A percentile compares a stretch with the other conserved stretches of the same genome.
These are phyloP conservation scores for Mycena galopus DNA, from an alignment of 768 basidiomycete species.

Conservation along the genomic window DNA sequence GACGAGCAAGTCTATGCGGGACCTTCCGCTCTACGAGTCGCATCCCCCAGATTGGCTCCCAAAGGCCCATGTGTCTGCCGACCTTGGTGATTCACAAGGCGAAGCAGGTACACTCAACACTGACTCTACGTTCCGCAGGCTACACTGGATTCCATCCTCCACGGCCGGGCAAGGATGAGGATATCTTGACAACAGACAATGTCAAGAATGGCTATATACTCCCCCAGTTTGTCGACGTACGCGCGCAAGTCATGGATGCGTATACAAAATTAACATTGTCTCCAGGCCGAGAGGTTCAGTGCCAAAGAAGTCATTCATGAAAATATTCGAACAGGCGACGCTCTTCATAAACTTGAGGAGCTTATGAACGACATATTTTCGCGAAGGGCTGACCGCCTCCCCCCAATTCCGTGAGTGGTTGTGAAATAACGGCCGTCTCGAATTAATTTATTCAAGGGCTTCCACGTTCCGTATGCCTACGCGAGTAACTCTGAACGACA, in stretches of 20 bases:
- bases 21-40: conserved; percentile 69
- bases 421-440: neutral
- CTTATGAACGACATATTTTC: conserved; percentile 83
- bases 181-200: conserved; percentile 72
- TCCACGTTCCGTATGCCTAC: conserved; percentile 85
- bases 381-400: conserved; percentile 68
- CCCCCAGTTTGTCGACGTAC: conserved; percentile 68
- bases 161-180: conserved; percentile 80
- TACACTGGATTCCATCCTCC: conserved; percentile 85
- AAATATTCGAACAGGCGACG: conserved; percentile 63
- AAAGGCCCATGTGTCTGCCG: conserved; percentile 72
- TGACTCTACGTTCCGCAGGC: conserved; percentile 56
- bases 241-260: too few species aligned
- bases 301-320: conserved; percentile 67
- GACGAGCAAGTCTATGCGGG: conserved; percentile 7
- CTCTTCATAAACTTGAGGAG: conserved; percentile 73
- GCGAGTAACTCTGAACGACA: conserved; percentile 85
- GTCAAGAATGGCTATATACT: conserved; percentile 76
- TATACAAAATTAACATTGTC: neutral
- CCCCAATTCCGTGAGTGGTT: conserved; percentile 71
- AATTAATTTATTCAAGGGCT: conserved; percentile 51
- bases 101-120: neutral
- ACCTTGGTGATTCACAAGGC: conserved; percentile 67
- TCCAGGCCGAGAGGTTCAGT: conserved; percentile 74
- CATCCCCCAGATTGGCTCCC: conserved; percentile 83